These are phyloP conservation scores for Trichoderma polysporum DNA, from an alignment of 2,329 filamentous ascomycete genomes.

Conservation along the genomic window DNA sequence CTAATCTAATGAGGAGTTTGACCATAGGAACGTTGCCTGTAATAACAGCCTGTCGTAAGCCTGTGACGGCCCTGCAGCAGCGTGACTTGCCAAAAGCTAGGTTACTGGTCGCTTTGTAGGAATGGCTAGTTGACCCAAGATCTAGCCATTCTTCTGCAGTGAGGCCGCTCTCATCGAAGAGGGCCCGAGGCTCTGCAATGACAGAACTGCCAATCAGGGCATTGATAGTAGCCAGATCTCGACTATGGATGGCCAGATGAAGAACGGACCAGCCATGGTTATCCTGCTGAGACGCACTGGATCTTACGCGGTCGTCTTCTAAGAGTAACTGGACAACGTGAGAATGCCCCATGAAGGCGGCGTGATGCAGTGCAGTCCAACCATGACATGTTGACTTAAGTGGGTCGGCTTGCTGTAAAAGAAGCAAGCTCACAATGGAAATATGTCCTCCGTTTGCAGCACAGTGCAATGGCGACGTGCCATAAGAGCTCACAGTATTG, in stretches of 20 bases:
- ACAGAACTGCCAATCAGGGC: background rate
- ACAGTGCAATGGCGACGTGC: conserved; percentile 3
- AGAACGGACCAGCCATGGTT: conserved; percentile 13
- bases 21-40: background rate
- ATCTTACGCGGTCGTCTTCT: background rate
- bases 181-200: background rate
- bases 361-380: conserved; percentile 8
- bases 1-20: background rate
- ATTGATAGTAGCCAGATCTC: background rate
- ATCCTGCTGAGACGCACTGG: background rate
- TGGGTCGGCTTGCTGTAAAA: background rate
- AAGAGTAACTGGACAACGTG: background rate
- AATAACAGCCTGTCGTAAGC: background rate
- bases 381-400: conserved; percentile 10
- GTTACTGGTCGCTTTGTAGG: conserved; percentile 1
- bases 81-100: conserved; percentile 6
- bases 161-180: conserved; percentile 2
- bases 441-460: background rate
- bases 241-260: background rate
- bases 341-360: background rate
- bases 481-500: background rate
- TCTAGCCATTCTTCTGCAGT: conserved; percentile 10
- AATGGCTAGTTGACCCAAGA: background rate
- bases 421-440: background rate
- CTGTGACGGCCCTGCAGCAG: background rate